These are phyloP conservation scores for Phytophthora constricta DNA, from an alignment of 352 stramenopile species.

Conservation along the genomic window DNA sequence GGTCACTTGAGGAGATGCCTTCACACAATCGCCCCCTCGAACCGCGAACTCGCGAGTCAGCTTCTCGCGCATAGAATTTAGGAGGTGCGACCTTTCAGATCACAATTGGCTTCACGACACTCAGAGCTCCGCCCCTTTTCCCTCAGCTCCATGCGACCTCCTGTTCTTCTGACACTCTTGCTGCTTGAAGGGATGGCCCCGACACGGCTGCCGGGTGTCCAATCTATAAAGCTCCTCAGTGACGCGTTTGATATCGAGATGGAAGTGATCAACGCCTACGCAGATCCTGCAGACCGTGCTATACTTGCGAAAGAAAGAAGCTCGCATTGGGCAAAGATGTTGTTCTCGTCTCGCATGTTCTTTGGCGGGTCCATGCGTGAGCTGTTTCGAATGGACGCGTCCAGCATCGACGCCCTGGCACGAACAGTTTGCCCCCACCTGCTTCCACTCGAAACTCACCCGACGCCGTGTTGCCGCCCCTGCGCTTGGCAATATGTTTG, in stretches of 20 bases:
- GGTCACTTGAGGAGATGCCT: not conserved
- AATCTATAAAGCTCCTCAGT: not conserved
- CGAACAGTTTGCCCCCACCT: not conserved
- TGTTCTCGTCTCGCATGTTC: constrained; percentile 2
- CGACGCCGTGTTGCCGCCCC: not conserved
- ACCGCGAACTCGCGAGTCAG: not conserved
- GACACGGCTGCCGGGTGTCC: not conserved
- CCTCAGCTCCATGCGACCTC: not conserved
- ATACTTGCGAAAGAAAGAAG: not conserved
- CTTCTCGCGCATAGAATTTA: not conserved
- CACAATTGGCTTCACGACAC: not conserved
- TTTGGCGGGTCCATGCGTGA: constrained; percentile 1
- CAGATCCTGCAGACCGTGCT: not conserved
- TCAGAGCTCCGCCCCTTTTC: no score
- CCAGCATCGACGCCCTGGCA: not conserved
- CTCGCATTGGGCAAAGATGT: constrained; percentile 1
- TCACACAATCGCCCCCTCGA: not conserved
- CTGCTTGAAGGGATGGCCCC: not conserved
- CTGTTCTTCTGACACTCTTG: not conserved
- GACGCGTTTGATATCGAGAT: not conserved
- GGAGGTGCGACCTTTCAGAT: not conserved
- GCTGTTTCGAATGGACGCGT: not conserved
- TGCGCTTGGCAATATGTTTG: not conserved
- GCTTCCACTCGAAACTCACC: not conserved
- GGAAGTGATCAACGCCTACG: not conserved